phyloP scores from a whole-genome alignment of 495 filamentous ascomycete species.

The Entonaema liquescens region DNA sequence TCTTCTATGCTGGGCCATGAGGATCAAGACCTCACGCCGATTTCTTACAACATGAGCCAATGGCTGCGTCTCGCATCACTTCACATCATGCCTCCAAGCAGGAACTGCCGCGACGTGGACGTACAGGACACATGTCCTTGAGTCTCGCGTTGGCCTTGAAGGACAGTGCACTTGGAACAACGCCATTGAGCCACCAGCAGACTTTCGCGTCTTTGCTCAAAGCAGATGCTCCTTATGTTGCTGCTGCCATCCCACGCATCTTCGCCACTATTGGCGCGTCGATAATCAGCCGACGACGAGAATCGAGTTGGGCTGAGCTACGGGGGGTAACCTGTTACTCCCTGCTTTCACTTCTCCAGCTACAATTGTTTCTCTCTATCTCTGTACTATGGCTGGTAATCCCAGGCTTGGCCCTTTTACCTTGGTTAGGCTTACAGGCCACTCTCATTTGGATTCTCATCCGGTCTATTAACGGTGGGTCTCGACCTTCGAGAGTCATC shows the following conservation, averaged over 20 bases:
- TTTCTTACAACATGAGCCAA: constrained; percentile 9
- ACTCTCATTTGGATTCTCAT: constrained; percentile 32
- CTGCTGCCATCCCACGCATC: constrained; percentile 36
- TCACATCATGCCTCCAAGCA: constrained; percentile 2
- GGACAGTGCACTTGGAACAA: constrained; percentile 50
- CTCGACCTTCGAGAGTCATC: constrained; percentile 8
- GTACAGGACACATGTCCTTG: constrained; percentile 9
- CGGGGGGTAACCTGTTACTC: constrained; percentile 33
- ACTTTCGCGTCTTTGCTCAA: constrained; percentile 34
- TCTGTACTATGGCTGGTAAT: constrained; percentile 44
- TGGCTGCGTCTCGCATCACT: constrained; percentile 10
- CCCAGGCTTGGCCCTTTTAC: constrained; percentile 43
- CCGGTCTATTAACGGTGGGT: constrained; percentile 9
- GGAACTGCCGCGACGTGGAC: neutral
- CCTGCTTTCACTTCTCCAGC: constrained; percentile 42
- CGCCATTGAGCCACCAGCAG: constrained; percentile 44
- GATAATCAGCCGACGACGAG: constrained; percentile 5
- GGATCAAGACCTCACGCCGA: neutral
- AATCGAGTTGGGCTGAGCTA: constrained; percentile 37
- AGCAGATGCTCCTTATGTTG: constrained; percentile 39
- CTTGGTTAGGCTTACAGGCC: constrained; percentile 34
- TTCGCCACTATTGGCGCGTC: constrained; percentile 31
- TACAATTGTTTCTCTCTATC: constrained; percentile 41
- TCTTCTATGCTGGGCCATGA: neutral
- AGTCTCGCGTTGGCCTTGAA: constrained; percentile 38